Percentiles rank a stretch among this genome's conserved stretches.
These are phyloP conservation scores for Trichophyton simii DNA, from an alignment of 2,329 filamentous ascomycete genomes.

Conservation along the genomic window DNA sequence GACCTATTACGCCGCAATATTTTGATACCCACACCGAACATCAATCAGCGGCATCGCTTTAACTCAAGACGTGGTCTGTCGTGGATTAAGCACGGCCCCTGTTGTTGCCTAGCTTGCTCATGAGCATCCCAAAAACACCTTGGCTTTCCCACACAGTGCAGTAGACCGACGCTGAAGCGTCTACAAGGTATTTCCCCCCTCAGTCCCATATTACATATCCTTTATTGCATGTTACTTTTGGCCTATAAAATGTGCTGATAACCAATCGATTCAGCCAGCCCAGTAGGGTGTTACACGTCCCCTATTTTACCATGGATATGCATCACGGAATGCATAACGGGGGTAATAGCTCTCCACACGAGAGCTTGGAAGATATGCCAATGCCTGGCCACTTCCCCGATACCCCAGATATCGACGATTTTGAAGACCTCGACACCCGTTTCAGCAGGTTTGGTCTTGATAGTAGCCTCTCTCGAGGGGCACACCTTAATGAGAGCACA, in stretches of 20 bases:
- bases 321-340: not conserved
- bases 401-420: conserved; percentile 1
- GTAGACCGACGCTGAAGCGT: too few species aligned
- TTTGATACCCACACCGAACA: not conserved
- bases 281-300: too few species aligned
- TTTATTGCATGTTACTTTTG: not conserved
- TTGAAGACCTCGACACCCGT: conserved; percentile 7
- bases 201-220: too few species aligned
- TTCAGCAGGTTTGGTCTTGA: conserved; percentile 9
- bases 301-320: not conserved
- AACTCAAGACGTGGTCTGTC: too few species aligned
- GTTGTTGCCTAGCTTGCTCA: not conserved
- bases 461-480: not conserved
- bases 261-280: not conserved
- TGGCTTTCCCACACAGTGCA: too few species aligned
- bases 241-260: not conserved
- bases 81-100: not conserved
- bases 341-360: not conserved
- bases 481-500: not conserved
- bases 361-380: not conserved
- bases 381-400: not conserved
- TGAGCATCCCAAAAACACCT: too few species aligned
- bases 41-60: too few species aligned
- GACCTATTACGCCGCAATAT: not conserved
- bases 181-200: too few species aligned